Base-by-base conservation (phyloP, 139 green algal species). In the Closterium sp. region DNA sequence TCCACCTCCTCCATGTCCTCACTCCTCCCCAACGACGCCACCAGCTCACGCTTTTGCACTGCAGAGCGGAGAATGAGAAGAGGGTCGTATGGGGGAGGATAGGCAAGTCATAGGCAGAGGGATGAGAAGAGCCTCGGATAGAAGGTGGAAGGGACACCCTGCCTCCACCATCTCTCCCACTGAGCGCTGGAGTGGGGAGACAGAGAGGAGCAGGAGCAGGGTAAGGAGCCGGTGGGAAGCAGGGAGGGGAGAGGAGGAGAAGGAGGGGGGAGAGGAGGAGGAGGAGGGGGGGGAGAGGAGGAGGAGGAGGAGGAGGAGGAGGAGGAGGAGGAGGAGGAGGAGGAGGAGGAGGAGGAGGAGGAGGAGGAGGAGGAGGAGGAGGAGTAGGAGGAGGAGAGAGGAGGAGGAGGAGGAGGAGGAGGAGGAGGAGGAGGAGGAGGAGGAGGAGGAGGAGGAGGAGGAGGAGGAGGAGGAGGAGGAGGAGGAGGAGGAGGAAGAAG, bases 301-400 rank as follows among this genome's bases (percentile, higher is more conserved):
- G 87, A 90, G 87, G 34, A 70, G 34, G 87, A 70, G 87, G n/a
- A 28, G 87, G 87, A 90, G 79, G 27, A 28, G 88, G 62, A 91
- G 88, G 87, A 31, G 27, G 88, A 91, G 88, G 87, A 31, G n/a
- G 88, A 91, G 88, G n/a, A 31, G 87, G 88, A 91, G 88, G 87
- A 30, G n/a, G 88, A 91, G 88, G 86, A 30, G 86, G 29, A 91
- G 29, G 86, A 30, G 86, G 88, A 91, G 88, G n/a, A 30, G 11
- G 88, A 91, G 88, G 86, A 30, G n/a, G 62, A 91, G 88, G 86
- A 30, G n/a, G 88, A 91, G 62, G 86, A 30, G n/a, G 88, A 91
- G 9, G 10, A 70, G 45, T 9, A 70, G 45, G 88, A 30, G 86
- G 88, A 86, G 88, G 28, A 32, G 86, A 13, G 10, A 30, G 28